Percentiles rank a stretch among this genome's conserved stretches.
These are phyloP conservation scores for Huntiella savannae DNA, from an alignment of 2,329 filamentous ascomycete genomes.

Conservation along the genomic window DNA sequence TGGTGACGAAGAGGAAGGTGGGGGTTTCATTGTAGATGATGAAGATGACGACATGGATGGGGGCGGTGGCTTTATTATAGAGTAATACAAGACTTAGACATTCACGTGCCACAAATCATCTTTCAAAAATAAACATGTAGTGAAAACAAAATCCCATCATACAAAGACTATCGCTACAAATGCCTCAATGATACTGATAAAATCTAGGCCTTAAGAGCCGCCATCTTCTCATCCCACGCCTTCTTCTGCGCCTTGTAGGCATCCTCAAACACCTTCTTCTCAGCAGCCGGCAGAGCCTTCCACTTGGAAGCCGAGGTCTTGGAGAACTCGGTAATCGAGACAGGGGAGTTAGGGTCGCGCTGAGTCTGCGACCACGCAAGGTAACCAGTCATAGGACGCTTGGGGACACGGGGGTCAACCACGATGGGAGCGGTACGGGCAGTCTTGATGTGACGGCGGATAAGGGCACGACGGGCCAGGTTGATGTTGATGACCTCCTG, in stretches of 20 bases:
- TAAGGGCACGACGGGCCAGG: background rate
- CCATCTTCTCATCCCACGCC: background rate
- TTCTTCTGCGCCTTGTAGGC: background rate
- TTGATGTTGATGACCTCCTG: background rate
- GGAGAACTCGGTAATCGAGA: conserved; percentile 12
- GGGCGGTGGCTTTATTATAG: background rate
- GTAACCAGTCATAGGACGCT: conserved; percentile 19
- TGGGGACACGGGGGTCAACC: conserved; percentile 29
- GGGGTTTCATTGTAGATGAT: conserved; percentile 4
- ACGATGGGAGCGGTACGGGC: conserved; percentile 16
- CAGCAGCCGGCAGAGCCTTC: conserved; percentile 22
- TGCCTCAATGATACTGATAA: background rate
- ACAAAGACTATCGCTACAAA: background rate
- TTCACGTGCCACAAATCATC: no score
- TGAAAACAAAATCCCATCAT: background rate
- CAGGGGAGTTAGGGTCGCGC: conserved; percentile 20
- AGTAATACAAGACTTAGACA: no score
- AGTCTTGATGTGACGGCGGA: background rate
- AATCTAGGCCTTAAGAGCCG: background rate
- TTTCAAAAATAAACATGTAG: background rate
- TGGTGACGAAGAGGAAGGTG: conserved; percentile 3
- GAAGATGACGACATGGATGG: background rate
- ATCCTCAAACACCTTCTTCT: conserved; percentile 18
- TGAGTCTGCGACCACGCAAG: conserved; percentile 17
- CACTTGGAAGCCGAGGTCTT: conserved; percentile 21